phyloP scores from a whole-genome alignment of 495 filamentous ascomycete genomes.

The Evernia prunastri region DNA sequence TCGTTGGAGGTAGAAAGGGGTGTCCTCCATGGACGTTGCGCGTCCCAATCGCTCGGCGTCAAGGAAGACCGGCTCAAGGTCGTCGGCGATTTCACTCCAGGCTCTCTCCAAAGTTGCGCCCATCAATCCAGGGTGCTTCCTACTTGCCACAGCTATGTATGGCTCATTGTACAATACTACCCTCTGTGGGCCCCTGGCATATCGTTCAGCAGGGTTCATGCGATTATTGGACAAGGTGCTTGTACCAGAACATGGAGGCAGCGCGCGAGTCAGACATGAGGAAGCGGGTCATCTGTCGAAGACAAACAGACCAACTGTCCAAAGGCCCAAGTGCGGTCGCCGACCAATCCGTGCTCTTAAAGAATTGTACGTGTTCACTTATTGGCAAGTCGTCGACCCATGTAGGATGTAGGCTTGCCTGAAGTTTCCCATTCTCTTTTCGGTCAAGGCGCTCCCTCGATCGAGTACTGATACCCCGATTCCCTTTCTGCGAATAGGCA shows the following conservation, averaged over 20 bases:
- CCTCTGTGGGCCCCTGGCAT: conserved; percentile 46
- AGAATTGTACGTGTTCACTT: conserved; percentile 51
- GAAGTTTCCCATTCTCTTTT: background rate
- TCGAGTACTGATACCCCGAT: background rate
- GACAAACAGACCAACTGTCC: conserved; percentile 52
- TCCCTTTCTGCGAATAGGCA: background rate
- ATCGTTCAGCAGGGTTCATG: background rate
- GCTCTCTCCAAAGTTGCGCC: conserved; percentile 46
- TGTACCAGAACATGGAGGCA: conserved; percentile 43
- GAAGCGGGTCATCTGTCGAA: conserved; percentile 56
- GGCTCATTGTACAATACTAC: conserved; percentile 67
- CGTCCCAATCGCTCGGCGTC: background rate
- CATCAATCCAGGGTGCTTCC: conserved; percentile 63
- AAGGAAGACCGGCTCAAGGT: background rate
- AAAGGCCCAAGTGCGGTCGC: conserved; percentile 56
- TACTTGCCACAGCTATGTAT: conserved; percentile 57
- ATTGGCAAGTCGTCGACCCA: conserved; percentile 34
- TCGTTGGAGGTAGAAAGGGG: background rate
- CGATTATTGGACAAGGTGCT: background rate
- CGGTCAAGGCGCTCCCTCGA: background rate
- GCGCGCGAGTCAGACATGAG: conserved; percentile 66
- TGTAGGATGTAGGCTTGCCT: conserved; percentile 33
- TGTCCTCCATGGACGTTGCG: background rate
- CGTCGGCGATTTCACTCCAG: background rate
- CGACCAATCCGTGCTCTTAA: conserved; percentile 56